Base-by-base conservation (phyloP, 108 stramenopile species). In the Cyclotella choctawhatcheeana region DNA sequence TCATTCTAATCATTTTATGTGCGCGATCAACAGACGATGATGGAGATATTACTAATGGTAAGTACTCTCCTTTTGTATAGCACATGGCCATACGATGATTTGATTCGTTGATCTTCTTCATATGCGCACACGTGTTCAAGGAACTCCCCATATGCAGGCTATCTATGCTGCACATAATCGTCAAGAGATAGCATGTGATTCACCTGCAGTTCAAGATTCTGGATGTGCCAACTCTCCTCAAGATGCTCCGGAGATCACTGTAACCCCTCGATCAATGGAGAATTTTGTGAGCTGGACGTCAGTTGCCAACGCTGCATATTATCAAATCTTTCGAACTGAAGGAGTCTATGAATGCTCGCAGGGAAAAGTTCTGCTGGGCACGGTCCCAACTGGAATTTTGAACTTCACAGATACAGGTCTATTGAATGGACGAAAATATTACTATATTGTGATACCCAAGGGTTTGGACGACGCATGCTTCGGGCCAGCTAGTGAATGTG, bases 401-500 rank as follows among this genome's bases (percentile, higher is more conserved):
- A 64, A 43, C 30, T 44, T 21, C 8, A 51, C 59, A 43, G 71
- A 72, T 37, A 62, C 40, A 17, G 71, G 71, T 1, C 35, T 72
- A 20, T 33, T 52, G 61, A 63, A 72, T 35, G 71, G 71, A n/a
- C 61, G 60, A 20, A 61, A 72, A 60, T 67, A 67, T 53, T 67
- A 52, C 29, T 67, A 67, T 33, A 52, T 67, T 24, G 51, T 67
- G 8, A 47, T 67, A 24, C 33, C 51, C 1, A 67, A 67, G 21
- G 65, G 65, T 10, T 14, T 2, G 0, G 44, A 45, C 13, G 63
- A 64, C 27, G 21, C 63, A 24, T 64, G 63, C 26, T 64, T 45
- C 21, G 63, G 63, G 29, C 63, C 44, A 13, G 43, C 63, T 5
- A 30, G 27, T 26, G 63, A 26, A 45, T 64, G 63, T 20, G 48